A percentile compares a stretch with the other conserved stretches of the same genome.
These are phyloP conservation scores for Scenedesmus sp. DNA, from an alignment of 163 green algal genomes.

Conservation along the genomic window DNA sequence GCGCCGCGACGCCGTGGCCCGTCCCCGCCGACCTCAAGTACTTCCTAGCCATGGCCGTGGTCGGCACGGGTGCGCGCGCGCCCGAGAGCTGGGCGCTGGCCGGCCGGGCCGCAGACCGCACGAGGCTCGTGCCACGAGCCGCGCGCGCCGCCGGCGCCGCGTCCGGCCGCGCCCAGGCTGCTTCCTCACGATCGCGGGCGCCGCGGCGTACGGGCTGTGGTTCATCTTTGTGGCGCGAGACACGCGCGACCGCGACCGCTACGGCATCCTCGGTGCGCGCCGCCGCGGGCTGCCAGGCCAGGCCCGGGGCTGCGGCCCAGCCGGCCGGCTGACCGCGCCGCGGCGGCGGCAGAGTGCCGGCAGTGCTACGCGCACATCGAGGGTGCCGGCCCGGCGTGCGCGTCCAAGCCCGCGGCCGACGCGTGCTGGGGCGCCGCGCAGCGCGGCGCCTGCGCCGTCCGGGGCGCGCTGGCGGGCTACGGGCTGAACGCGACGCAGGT, in stretches of 20 bases:
- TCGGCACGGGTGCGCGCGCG: no score
- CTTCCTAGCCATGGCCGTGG: conserved; percentile 19
- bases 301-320: not conserved
- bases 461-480: not conserved
- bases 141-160: no score
- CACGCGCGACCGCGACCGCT: conserved; percentile 12
- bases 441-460: conserved; percentile 9
- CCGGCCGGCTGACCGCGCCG: not conserved
- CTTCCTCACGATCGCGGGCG: conserved; percentile 16
- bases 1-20: conserved; percentile 9
- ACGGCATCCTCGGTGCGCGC: conserved; percentile 31
- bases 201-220: conserved; percentile 34
- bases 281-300: not conserved
- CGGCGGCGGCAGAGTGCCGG: conserved; percentile 27
- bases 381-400: conserved; percentile 4
- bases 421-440: conserved; percentile 18
- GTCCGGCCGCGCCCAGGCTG: no score
- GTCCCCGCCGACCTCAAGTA: conserved; percentile 16
- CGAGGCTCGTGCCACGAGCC: no score
- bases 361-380: conserved; percentile 24
- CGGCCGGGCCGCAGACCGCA: no score
- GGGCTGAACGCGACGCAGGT: conserved; percentile 12
- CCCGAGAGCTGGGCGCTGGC: no score
- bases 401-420: not conserved
- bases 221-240: conserved; percentile 19